A percentile compares a stretch with the other conserved stretches of the same genome.
These are phyloP conservation scores for Lepidium africanum DNA, from an alignment of 345 rosid species.

Conservation along the genomic window DNA sequence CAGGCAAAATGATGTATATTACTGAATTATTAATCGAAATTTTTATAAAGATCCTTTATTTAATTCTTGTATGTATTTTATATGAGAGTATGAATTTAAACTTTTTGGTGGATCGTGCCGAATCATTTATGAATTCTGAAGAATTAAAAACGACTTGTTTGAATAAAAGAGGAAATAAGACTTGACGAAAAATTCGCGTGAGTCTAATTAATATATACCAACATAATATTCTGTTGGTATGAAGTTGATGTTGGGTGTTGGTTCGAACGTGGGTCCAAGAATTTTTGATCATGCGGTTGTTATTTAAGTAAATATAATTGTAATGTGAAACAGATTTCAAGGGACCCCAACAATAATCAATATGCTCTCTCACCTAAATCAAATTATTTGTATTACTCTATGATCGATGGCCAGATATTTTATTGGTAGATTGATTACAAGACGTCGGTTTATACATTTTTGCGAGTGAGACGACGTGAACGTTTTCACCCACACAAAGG, in stretches of 20 bases:
- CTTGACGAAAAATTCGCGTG: constrained; percentile 1
- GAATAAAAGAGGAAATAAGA: not conserved
- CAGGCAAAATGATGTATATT: not conserved
- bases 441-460: constrained; percentile 1
- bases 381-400: constrained; percentile 5
- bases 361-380: constrained; percentile 6
- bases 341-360: constrained; percentile 1
- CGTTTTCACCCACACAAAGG: constrained; percentile 6
- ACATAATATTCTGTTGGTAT: constrained; percentile 21
- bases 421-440: not conserved
- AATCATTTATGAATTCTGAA: constrained; percentile 4
- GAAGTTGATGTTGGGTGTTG: constrained; percentile 4
- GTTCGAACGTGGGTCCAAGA: constrained; percentile 24
- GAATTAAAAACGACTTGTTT: constrained; percentile 3
- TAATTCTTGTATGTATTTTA: not conserved
- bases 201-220: constrained; percentile 14
- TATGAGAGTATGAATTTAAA: not conserved
- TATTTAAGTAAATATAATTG: not conserved
- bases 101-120: not conserved
- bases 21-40: not conserved
- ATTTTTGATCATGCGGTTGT: constrained; percentile 16
- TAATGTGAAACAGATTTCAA: constrained; percentile 2
- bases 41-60: not conserved
- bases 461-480: constrained; percentile 19
- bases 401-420: not conserved